Evolutionary conservation across 352 stramenopile genomes (phyloP).

Genomic region (Phytopythium montanum): DNA sequence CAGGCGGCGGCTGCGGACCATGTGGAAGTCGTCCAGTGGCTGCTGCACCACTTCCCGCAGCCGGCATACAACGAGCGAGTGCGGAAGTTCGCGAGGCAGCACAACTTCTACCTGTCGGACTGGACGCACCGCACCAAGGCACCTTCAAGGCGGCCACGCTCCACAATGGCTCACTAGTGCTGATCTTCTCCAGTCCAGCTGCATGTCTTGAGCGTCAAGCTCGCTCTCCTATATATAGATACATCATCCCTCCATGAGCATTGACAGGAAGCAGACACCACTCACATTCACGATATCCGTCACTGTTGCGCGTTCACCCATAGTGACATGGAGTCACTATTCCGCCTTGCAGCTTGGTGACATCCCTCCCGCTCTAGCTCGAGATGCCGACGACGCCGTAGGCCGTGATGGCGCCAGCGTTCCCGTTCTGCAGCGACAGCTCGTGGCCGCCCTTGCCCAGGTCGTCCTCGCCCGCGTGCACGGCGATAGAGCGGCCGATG

Average conservation of each 20-base stretch:
- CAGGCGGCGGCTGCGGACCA: slow-evolving; percentile 23
- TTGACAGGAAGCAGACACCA: neutral
- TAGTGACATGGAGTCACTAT: neutral
- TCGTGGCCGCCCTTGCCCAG: slow-evolving; percentile 96
- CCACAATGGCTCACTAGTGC: neutral
- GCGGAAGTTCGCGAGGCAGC: slow-evolving; percentile 20
- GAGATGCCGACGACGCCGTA: slow-evolving; percentile 93
- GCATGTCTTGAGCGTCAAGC: neutral
- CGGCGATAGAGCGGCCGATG: slow-evolving; percentile 94
- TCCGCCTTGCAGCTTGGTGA: neutral
- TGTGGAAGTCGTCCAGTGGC: slow-evolving; percentile 27
- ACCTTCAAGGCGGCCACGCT: neutral
- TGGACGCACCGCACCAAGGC: slow-evolving; percentile 12
- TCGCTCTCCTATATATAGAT: neutral
- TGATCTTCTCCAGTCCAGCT: neutral
- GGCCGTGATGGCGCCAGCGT: slow-evolving; percentile 90
- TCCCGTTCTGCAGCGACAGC: slow-evolving; percentile 95
- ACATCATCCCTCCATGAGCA: neutral
- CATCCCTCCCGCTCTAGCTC: slow-evolving; percentile 32
- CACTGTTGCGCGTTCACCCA: neutral
- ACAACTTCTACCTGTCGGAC: slow-evolving; percentile 27
- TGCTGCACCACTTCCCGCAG: slow-evolving; percentile 27
- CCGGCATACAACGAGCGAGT: slow-evolving; percentile 20
- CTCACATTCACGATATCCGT: neutral
- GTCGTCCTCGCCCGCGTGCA: slow-evolving; percentile 96